Evolutionary conservation across 2,329 filamentous ascomycete genomes (phyloP).

Genomic region (Fusarium sp.): DNA sequence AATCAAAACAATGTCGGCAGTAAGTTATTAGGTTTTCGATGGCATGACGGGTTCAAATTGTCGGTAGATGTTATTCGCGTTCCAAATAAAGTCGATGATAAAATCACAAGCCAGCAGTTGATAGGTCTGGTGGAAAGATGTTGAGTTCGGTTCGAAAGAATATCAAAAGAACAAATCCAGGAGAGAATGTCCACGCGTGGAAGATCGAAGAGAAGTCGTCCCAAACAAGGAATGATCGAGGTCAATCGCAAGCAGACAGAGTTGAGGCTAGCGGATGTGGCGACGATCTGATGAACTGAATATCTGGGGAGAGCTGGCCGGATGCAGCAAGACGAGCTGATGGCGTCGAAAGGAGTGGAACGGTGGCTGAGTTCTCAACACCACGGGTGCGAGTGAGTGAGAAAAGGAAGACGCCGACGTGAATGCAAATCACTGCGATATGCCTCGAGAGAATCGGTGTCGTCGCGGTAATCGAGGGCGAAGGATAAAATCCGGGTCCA

Average conservation of each 20-base stretch:
- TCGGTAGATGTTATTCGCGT: constrained; percentile 34
- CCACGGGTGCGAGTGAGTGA: constrained; percentile 46
- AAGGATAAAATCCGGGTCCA: constrained; percentile 17
- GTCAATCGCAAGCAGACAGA: constrained; percentile 38
- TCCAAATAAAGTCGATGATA: constrained; percentile 19
- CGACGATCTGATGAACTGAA: constrained; percentile 30
- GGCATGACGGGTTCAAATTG: constrained; percentile 45
- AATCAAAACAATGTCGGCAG: constrained; percentile 27
- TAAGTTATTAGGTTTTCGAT: constrained; percentile 38
- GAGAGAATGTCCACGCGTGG: neutral
- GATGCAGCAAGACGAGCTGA: constrained; percentile 42
- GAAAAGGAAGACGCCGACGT: constrained; percentile 25
- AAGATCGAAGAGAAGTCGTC: constrained; percentile 32
- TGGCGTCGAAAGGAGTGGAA: constrained; percentile 41
- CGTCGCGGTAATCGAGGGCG: constrained; percentile 24
- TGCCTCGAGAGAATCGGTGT: constrained; percentile 18
- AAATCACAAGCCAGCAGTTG: constrained; percentile 17
- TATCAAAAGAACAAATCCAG: constrained; percentile 16
- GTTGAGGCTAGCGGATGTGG: constrained; percentile 39
- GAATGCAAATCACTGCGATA: constrained; percentile 8
- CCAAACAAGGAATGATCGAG: constrained; percentile 33
- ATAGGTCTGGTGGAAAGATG: constrained; percentile 10
- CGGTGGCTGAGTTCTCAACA: constrained; percentile 46
- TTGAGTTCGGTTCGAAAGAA: constrained; percentile 26
- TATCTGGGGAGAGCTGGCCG: constrained; percentile 44